phyloP scores from a whole-genome alignment of 305 asterid species.

The Euphrasia arctica region DNA sequence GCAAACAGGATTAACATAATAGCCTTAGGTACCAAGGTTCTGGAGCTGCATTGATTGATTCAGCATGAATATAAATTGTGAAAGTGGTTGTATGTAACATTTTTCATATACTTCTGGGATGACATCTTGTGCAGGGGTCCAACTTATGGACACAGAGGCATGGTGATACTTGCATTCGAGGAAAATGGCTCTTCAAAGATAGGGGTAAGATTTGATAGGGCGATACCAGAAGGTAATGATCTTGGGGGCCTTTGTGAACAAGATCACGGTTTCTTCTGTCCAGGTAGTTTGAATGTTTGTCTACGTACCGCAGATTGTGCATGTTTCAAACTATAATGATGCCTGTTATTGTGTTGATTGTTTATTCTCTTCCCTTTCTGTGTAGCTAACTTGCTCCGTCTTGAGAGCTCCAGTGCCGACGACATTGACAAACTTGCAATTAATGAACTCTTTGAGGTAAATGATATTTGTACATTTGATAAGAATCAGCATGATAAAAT shows the following conservation, averaged over 20 bases:
- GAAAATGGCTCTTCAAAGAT: conserved; percentile 84
- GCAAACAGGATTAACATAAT: too few species aligned
- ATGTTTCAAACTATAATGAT: not conserved
- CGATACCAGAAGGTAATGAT: conserved; percentile 81
- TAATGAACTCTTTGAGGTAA: conserved; percentile 83
- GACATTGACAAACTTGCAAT: conserved; percentile 66
- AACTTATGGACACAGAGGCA: conserved; percentile 63
- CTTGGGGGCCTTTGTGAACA: conserved; percentile 90
- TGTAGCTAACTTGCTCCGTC: conserved; percentile 78
- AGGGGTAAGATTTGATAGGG: conserved; percentile 81
- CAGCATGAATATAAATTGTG: too few species aligned
- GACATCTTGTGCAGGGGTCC: conserved; percentile 64
- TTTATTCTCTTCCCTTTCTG: conserved; percentile 20
- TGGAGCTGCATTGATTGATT: too few species aligned
- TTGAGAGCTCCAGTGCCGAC: conserved; percentile 64
- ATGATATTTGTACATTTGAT: conserved; percentile 17
- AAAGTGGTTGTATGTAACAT: conserved; percentile 19
- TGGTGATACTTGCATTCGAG: conserved; percentile 78
- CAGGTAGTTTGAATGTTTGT: conserved; percentile 43
- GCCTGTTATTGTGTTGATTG: conserved; percentile 19
- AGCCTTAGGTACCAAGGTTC: too few species aligned
- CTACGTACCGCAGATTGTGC: conserved; percentile 1
- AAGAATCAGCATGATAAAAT: not conserved
- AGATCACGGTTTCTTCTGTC: conserved; percentile 87
- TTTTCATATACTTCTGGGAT: conserved; percentile 7